Conservation (phyloP, 805 yeast genomes). For the Ascoidea tarda region DNA sequence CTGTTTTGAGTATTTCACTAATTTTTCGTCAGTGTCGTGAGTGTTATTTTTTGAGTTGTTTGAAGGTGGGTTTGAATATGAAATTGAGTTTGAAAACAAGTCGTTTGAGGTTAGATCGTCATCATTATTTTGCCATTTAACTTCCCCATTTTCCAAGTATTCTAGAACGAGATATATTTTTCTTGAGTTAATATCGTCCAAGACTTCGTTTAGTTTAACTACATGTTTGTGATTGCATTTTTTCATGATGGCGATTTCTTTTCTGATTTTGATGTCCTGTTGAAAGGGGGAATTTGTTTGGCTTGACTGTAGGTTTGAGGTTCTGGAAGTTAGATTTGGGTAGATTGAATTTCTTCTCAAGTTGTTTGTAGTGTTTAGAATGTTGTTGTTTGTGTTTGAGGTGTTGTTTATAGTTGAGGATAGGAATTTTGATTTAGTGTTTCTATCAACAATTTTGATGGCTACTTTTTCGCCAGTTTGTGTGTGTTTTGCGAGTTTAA, state of each 20-base stretch:
- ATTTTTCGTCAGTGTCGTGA: conserved; percentile 11
- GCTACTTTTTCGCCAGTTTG: conserved; percentile 64
- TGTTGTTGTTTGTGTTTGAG: conserved; percentile 7
- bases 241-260: conserved; percentile 89
- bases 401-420: conserved; percentile 16
- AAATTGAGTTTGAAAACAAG: no score
- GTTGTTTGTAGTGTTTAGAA: neutral
- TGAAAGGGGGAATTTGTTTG: conserved; percentile 29
- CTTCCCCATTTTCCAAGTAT: conserved; percentile 82
- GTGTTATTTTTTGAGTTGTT: neutral
- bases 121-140: conserved; percentile 53
- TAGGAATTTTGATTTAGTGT: conserved; percentile 26
- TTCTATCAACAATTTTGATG: conserved; percentile 77
- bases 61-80: no score
- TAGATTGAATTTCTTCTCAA: neutral
- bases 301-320: conserved; percentile 18
- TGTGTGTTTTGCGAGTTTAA: conserved; percentile 73
- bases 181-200: conserved; percentile 72
- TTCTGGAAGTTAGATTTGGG: no score
- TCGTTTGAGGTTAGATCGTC: neutral
- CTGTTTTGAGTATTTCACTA: neutral
- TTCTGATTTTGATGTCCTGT: conserved; percentile 54
- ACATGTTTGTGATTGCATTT: conserved; percentile 87
- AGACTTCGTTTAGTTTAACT: conserved; percentile 73
- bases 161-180: conserved; percentile 87